Evolutionary conservation across 2,329 filamentous ascomycete species (phyloP).

Genomic region (Chrysoporthe deuterocubensis): DNA sequence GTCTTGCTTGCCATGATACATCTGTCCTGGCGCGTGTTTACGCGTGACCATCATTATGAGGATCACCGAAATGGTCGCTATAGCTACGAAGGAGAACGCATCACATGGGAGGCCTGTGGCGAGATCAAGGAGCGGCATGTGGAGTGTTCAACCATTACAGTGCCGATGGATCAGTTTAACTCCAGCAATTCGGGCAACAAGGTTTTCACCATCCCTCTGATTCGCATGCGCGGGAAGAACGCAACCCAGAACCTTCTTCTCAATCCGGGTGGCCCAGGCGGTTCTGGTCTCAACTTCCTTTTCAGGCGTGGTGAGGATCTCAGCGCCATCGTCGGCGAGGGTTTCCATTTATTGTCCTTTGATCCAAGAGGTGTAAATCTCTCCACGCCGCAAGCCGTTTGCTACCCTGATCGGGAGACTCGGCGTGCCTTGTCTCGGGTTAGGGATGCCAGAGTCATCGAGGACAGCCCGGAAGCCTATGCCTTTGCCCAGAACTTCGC

Average conservation of each 20-base stretch:
- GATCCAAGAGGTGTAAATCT: constrained; percentile 52
- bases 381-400: constrained; percentile 42
- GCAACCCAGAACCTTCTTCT: constrained; percentile 49
- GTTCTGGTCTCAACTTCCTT: constrained; percentile 45
- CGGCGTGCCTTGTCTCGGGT: constrained; percentile 36
- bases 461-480: constrained; percentile 45
- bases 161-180: constrained; percentile 53
- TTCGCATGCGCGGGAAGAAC: constrained; percentile 49
- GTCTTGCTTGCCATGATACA: constrained; percentile 7
- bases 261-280: constrained; percentile 55
- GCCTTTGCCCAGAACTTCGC: constrained; percentile 48
- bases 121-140: constrained; percentile 40
- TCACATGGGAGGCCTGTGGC: constrained; percentile 47
- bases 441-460: constrained; percentile 34
- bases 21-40: constrained; percentile 1
- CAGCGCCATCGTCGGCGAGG: constrained; percentile 45
- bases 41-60: not conserved
- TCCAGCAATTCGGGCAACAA: constrained; percentile 38
- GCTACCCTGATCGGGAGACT: constrained; percentile 43
- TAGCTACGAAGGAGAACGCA: constrained; percentile 41
- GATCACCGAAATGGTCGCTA: not conserved
- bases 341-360: constrained; percentile 51
- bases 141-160: constrained; percentile 49
- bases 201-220: constrained; percentile 49
- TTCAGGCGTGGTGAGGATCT: constrained; percentile 42